phyloP scores from a whole-genome alignment of 2,329 filamentous ascomycete genomes.

The Hypoxylon sp. region DNA sequence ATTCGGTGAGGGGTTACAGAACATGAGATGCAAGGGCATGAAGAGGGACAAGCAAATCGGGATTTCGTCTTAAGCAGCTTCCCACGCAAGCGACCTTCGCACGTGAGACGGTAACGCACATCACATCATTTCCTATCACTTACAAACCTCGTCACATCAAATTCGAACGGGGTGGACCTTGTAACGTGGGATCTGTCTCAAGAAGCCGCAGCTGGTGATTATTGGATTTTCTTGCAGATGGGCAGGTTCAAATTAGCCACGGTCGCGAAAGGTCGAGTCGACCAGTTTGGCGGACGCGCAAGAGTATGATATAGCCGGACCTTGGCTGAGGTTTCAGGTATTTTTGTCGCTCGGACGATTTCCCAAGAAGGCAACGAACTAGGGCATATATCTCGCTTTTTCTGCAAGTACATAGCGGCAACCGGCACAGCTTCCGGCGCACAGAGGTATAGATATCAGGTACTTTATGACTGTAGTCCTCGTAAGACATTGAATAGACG shows the following conservation, averaged over 20 bases:
- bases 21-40: conserved; percentile 3
- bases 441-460: neutral
- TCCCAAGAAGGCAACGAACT: conserved; percentile 34
- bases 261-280: conserved; percentile 1
- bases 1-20: neutral
- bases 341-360: conserved; percentile 26
- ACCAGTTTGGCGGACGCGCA: neutral
- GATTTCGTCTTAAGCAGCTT: conserved; percentile 1
- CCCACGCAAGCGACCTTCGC: neutral
- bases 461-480: conserved; percentile 9
- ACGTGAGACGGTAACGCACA: conserved; percentile 20
- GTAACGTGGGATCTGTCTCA: conserved; percentile 33
- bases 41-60: conserved; percentile 9
- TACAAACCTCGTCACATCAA: neutral
- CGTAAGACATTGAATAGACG: neutral
- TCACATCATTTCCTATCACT: conserved; percentile 17
- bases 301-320: conserved; percentile 25
- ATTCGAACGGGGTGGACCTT: conserved; percentile 7
- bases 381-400: conserved; percentile 9
- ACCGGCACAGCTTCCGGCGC: neutral
- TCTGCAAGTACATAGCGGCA: conserved; percentile 7
- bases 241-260: conserved; percentile 15
- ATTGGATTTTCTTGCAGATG: conserved; percentile 2
- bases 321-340: conserved; percentile 31
- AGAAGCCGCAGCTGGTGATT: neutral